Conservation (phyloP, 306 rosid genomes). For the Malus asiatica region DNA sequence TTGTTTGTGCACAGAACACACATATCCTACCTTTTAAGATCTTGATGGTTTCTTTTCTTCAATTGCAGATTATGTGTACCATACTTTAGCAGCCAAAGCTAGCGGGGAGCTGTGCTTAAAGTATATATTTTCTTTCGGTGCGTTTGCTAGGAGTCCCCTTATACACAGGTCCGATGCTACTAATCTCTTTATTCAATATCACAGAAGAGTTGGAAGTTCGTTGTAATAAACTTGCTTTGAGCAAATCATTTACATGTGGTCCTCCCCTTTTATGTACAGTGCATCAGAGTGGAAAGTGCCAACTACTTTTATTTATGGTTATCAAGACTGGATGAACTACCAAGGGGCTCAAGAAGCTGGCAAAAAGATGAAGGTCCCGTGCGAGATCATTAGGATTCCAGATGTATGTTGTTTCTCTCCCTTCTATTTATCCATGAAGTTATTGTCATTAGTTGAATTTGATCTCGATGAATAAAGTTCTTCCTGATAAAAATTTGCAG, state of each 20-base stretch:
- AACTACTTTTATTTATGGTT: conserved; percentile 87
- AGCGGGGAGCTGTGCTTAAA: conserved; percentile 96
- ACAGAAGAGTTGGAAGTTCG: neutral
- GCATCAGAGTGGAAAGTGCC: conserved; percentile 96
- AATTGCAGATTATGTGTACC: conserved; percentile 77
- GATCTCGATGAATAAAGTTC: neutral
- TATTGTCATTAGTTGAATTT: neutral
- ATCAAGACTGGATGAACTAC: conserved; percentile 83
- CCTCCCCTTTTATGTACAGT: conserved; percentile 30
- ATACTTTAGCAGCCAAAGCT: conserved; percentile 85
- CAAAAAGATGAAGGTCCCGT: conserved; percentile 75
- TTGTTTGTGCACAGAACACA: conserved; percentile 6
- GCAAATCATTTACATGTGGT: neutral
- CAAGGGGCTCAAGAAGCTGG: conserved; percentile 93
- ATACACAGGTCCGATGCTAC: conserved; percentile 56
- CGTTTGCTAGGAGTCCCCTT: conserved; percentile 79
- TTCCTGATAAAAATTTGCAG: conserved; percentile 37
- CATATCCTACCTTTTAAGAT: neutral
- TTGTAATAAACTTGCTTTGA: neutral
- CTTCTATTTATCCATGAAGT: neutral
- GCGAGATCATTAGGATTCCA: conserved; percentile 89
- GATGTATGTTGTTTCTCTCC: conserved; percentile 44
- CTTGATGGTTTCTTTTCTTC: conserved; percentile 24
- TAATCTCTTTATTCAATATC: neutral
- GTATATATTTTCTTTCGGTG: conserved; percentile 82